Percentiles rank a stretch among this genome's conserved stretches.
These are phyloP conservation scores for Larix sibirica DNA, from an alignment of 83 land plant genomes.

Conservation along the genomic window DNA sequence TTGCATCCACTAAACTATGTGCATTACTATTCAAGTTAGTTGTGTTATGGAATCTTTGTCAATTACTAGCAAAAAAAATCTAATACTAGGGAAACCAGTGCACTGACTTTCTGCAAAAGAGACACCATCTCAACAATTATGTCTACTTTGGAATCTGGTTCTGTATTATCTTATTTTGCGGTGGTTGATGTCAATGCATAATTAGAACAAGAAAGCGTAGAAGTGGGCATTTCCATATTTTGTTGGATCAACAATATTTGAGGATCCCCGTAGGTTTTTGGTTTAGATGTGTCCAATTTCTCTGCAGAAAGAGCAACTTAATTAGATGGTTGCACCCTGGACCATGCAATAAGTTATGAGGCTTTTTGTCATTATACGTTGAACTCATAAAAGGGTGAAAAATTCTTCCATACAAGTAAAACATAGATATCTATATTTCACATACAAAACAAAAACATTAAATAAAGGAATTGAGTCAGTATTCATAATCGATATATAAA, in stretches of 20 bases:
- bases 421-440: no score
- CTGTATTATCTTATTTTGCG: slow-evolving; percentile 1
- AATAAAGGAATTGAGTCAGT: no score
- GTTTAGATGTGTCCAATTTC: not conserved
- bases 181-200: slow-evolving; percentile 12
- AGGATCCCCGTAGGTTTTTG: slow-evolving; percentile 12
- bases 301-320: not conserved
- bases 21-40: no score
- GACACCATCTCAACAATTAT: slow-evolving; percentile 17
- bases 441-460: no score
- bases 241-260: slow-evolving; percentile 17
- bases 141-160: slow-evolving; percentile 10
- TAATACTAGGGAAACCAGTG: slow-evolving; percentile 1
- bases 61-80: not conserved
- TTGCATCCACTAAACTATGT: no score
- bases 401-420: no score
- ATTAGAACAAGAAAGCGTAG: slow-evolving; percentile 9
- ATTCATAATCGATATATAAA: no score
- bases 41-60: not conserved
- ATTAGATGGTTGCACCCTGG: slow-evolving; percentile 1
- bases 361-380: no score
- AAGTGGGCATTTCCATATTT: slow-evolving; percentile 16
- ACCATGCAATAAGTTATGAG: no score
- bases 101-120: slow-evolving; percentile 13
- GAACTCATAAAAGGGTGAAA: no score